Base-by-base conservation (phyloP, 2,329 filamentous ascomycete genomes). In the Xylariaceae sp. region DNA sequence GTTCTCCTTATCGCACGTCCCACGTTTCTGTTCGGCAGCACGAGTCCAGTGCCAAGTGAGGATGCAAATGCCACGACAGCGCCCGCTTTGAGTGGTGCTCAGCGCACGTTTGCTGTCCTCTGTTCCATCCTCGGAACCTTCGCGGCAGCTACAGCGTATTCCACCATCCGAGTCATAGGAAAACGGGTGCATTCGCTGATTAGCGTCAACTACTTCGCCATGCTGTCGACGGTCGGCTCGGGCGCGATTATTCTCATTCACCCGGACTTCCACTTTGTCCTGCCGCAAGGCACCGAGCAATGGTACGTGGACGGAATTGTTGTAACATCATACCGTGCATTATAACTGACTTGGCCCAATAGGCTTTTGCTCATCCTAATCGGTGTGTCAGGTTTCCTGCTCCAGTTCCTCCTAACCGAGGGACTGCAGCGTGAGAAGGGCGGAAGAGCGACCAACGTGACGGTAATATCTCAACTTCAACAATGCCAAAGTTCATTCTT, bases 1-100 rank as follows among this genome's bases (percentile, higher is more conserved):
- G 88, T 93, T 0, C 74, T 92, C 1, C 80, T 92, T 50, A 92
- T 94, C 59, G 89, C 90, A 1, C 82, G 87, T 1, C 90, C 89
- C 0, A 75, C 79, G 0, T 82, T 83, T 1, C 70, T 89, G 1
- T 85, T 89, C 62, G 68, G 71, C 0, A 60, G 47, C 7, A 55
- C 71, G 57, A 56, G 61, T 18, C 57, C 55, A 10, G 54, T 35
- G 8, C 18, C 51, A 5, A 50, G 44, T 15, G 37, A 13, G 37
- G 37, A 42, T 8, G 9, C 37, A 42, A 30, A 30, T 30, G 23
- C 23, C 23, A 13, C 37, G 11, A 42, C 8, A 13, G 8, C 37
- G 4, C 37, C 37, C 37, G 5, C 37, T 9, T 42, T 50, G 6
- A 23, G 4, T 35, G 51, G 53, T 37, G 55, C 18, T 6, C 83